Evolutionary conservation across 305 asterid species (phyloP).

Genomic region (Solanum aculeatissimum): DNA sequence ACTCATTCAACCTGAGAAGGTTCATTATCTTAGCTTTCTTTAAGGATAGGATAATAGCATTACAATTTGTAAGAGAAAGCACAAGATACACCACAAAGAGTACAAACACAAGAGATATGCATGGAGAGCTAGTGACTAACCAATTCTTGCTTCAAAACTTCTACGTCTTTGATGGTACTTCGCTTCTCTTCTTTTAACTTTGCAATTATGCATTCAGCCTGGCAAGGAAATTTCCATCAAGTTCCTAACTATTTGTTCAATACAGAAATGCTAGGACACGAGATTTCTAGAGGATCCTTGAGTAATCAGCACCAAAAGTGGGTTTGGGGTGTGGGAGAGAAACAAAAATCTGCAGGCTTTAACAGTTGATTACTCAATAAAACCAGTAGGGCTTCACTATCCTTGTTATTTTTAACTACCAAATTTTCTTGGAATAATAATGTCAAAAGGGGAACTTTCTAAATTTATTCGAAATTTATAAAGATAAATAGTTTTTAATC

Average conservation of each 20-base stretch:
- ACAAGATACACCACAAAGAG: neutral
- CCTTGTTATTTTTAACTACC: neutral
- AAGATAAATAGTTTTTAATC: no score
- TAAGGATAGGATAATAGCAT: neutral
- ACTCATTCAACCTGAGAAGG: neutral
- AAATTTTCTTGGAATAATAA: no score
- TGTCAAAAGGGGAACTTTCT: no score
- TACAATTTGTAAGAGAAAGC: neutral
- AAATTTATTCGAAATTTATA: no score
- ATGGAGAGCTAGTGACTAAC: constrained; percentile 22
- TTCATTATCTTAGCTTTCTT: neutral
- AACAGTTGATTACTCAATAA: neutral
- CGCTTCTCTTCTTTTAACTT: constrained; percentile 52
- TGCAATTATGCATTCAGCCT: constrained; percentile 49
- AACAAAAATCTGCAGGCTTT: neutral
- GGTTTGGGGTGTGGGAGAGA: neutral
- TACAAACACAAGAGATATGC: neutral
- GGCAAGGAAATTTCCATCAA: constrained; percentile 10
- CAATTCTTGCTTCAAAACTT: constrained; percentile 44
- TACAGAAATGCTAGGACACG: neutral
- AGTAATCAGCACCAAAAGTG: neutral
- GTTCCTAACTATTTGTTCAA: neutral
- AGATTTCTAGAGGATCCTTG: neutral
- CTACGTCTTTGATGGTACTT: constrained; percentile 28
- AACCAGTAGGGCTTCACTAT: neutral